phyloP scores from a whole-genome alignment of 148 eudicot species.

The Silene uniflora region DNA sequence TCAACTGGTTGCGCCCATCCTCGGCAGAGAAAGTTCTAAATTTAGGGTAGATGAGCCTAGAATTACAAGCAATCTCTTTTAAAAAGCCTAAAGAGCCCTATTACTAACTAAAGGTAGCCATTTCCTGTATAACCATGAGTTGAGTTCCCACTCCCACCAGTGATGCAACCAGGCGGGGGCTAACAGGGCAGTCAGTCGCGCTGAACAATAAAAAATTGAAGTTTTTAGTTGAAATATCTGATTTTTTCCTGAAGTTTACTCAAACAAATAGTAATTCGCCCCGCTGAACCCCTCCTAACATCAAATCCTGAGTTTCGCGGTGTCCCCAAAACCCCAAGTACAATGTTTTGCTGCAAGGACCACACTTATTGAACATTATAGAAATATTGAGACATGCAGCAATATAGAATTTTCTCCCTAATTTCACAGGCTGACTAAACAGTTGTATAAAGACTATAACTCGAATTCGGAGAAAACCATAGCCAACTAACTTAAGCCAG shows the following conservation, averaged over 20 bases:
- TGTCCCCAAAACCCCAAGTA: not conserved
- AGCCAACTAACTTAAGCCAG: too few species aligned
- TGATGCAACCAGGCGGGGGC: too few species aligned
- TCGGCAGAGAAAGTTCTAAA: not conserved
- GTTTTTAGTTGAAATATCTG: too few species aligned
- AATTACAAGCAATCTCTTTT: not conserved
- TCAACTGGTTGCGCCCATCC: not conserved
- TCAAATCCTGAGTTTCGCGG: too few species aligned
- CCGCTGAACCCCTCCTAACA: too few species aligned
- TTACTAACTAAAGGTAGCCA: not conserved
- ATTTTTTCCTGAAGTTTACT: too few species aligned
- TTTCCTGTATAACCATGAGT: not conserved
- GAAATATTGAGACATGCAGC: not conserved
- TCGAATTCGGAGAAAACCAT: not conserved
- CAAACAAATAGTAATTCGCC: too few species aligned
- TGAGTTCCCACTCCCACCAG: not conserved
- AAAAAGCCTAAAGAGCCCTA: too few species aligned
- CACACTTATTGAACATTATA: not conserved
- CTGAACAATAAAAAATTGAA: too few species aligned
- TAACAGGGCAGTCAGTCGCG: too few species aligned
- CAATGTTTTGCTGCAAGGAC: not conserved
- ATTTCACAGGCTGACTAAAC: not conserved
- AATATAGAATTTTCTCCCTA: too few species aligned
- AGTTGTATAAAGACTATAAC: not conserved
- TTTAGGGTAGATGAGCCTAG: not conserved